Base-by-base conservation (phyloP, 192 early-diverging fungal species). In the Coemansia erecta region DNA sequence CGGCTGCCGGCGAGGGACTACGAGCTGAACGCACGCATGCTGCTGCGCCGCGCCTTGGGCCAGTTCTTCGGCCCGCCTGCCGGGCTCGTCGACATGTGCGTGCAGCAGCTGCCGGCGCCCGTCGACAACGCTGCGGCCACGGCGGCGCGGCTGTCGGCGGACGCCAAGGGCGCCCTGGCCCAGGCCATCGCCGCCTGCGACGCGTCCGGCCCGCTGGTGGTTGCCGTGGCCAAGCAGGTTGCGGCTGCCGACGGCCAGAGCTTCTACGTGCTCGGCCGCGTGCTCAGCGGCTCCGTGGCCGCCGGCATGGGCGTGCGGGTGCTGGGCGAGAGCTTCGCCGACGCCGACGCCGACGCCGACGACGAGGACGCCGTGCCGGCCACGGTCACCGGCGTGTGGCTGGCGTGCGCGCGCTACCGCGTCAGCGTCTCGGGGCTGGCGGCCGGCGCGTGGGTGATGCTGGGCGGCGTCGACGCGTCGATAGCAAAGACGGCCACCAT, bases 401-500 rank as follows among this genome's bases (percentile, higher is more conserved):
- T 98, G 8, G 93, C 86, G 66, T 89, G 96, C 70, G 89, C 94
- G 13, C 77, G 91, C 66, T 90, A 82, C 77, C 53, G 60, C 51
- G 84, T 99, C 22, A 89, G 89, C 14, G 90, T 97, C 10, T 84
- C 87, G 31, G 80, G 80, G 10, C 84, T 90, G 0, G 80, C 85
- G 11, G 94, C 97, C 0, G 97, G 97, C 28, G 85, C 82, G 47
- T 96, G 92, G 93, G 91, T 96, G 2, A 79, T 98, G 13, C 67
- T 99, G 28, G 84, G 85, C 45, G 97, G 97, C n/a, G 88, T 99
- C 2, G 95, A 97, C 61, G 80, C 80, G 12, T 88, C 92, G 1
- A 98, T 99, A 59, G 83, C 89, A 72, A 98, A 97, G 71, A 94
- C 94, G 0, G 97, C 95, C 3, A 99, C 97, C 0, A 89, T 99